These are phyloP conservation scores for Crithidia fasciculata DNA, from an alignment of 208 protist genomes.

Conservation along the genomic window DNA sequence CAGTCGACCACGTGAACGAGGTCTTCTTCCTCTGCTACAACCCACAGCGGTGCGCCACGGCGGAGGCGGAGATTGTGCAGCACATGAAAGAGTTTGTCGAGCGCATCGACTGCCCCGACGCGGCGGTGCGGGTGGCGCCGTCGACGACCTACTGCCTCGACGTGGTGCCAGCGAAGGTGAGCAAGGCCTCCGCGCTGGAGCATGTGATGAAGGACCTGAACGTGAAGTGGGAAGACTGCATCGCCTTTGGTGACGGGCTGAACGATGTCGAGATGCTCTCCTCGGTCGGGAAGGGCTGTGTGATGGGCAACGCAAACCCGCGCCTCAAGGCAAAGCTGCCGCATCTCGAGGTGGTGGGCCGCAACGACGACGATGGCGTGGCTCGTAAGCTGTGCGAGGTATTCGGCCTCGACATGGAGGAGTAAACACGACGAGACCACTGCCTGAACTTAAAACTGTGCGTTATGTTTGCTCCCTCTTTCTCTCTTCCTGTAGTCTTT, in stretches of 20 bases:
- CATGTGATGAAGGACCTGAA: conserved; percentile 55
- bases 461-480: neutral
- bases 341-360: conserved; percentile 63
- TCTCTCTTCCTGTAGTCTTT: neutral
- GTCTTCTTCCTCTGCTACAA: conserved; percentile 78
- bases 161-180: conserved; percentile 56
- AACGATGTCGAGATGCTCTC: conserved; percentile 76
- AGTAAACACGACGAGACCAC: neutral
- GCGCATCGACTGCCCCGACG: conserved; percentile 22
- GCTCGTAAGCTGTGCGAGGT: conserved; percentile 65
- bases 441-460: neutral
- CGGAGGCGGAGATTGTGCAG: conserved; percentile 43
- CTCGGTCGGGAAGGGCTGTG: conserved; percentile 62
- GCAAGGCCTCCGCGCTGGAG: conserved; percentile 65
- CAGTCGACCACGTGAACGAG: conserved; percentile 60
- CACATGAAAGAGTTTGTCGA: conserved; percentile 36
- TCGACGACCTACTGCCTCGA: conserved; percentile 64
- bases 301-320: conserved; percentile 71
- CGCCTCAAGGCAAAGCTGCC: conserved; percentile 62
- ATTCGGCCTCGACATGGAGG: conserved; percentile 38
- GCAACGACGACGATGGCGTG: conserved; percentile 73
- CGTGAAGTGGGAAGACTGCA: conserved; percentile 54
- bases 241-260: conserved; percentile 76
- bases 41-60: conserved; percentile 25
- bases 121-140: conserved; percentile 49